These are phyloP conservation scores for Gloeostereum incarnatum DNA, from an alignment of 768 basidiomycete genomes.

Conservation along the genomic window DNA sequence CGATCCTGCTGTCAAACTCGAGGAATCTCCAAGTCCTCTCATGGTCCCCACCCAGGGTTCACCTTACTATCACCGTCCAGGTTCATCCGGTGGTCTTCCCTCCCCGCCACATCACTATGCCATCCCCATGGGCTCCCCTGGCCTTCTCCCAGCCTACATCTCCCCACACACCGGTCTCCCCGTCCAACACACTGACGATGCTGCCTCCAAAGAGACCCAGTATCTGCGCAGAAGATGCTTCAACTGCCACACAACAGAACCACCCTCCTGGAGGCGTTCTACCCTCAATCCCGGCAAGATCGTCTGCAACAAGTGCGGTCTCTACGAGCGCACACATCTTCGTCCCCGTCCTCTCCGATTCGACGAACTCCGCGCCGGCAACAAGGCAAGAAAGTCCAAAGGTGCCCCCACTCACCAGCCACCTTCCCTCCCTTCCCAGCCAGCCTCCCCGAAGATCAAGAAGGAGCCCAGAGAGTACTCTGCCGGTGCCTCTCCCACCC, in stretches of 20 bases:
- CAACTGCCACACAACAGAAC: constrained; percentile 90
- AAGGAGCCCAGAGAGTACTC: constrained; percentile 48
- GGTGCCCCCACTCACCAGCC: no score
- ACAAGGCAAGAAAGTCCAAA: constrained; percentile 69
- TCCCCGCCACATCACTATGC: constrained; percentile 1
- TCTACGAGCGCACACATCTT: constrained; percentile 85
- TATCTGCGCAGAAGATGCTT: constrained; percentile 82
- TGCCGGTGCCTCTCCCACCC: no score
- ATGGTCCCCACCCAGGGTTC: constrained; percentile 56
- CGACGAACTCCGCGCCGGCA: constrained; percentile 81
- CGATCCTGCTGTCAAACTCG: constrained; percentile 50
- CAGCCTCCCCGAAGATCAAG: constrained; percentile 34
- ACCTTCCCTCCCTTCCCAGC: constrained; percentile 11
- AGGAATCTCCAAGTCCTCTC: constrained; percentile 53
- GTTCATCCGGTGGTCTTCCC: constrained; percentile 10
- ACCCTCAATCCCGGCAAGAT: constrained; percentile 89
- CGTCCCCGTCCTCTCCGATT: constrained; percentile 78
- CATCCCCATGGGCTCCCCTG: constrained; percentile 5
- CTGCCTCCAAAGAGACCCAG: constrained; percentile 85
- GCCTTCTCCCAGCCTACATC: constrained; percentile 22
- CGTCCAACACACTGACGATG: constrained; percentile 86
- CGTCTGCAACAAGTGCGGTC: constrained; percentile 90
- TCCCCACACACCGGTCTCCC: constrained; percentile 41
- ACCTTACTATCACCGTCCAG: constrained; percentile 30
- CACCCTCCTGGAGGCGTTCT: constrained; percentile 79